A percentile compares a stretch with the other conserved stretches of the same genome.
Conservation (phyloP, 1,139 yeast species). For the Blastobotrys apis region DNA sequence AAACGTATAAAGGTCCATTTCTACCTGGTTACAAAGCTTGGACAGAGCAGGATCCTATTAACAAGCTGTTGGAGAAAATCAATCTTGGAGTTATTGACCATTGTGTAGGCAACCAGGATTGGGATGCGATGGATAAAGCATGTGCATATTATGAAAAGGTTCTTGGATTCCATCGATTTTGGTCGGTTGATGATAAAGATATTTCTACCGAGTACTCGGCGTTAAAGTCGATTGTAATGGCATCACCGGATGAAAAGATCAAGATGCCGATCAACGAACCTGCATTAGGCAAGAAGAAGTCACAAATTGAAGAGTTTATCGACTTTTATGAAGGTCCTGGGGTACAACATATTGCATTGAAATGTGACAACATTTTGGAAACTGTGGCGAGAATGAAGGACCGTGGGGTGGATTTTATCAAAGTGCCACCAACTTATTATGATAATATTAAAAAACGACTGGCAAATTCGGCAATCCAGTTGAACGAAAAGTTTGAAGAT, state of each 20-base stretch:
- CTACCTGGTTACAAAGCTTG: slow-evolving; percentile 50
- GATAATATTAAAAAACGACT: slow-evolving; percentile 45
- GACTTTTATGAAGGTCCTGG: slow-evolving; percentile 78
- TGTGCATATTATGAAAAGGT: slow-evolving; percentile 56
- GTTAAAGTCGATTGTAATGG: slow-evolving; percentile 70
- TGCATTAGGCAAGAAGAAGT: slow-evolving; percentile 56
- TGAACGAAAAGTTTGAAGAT: slow-evolving; percentile 48
- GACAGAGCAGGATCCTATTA: slow-evolving; percentile 23
- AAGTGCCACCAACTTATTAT: slow-evolving; percentile 56
- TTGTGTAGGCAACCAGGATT: slow-evolving; percentile 72
- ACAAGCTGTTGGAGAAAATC: slow-evolving; percentile 36
- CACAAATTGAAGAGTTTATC: slow-evolving; percentile 79
- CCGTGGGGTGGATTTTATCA: slow-evolving; percentile 69
- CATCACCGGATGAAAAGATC: slow-evolving; percentile 58
- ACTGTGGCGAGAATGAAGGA: slow-evolving; percentile 51
- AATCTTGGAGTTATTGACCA: slow-evolving; percentile 55
- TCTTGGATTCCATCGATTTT: slow-evolving; percentile 70
- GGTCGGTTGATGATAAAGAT: slow-evolving; percentile 80
- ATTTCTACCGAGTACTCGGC: slow-evolving; percentile 67
- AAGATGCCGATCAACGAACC: slow-evolving; percentile 88
- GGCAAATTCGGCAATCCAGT: slow-evolving; percentile 37
- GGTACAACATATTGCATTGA: slow-evolving; percentile 73
- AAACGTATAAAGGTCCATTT: slow-evolving; percentile 41
- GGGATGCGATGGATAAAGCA: slow-evolving; percentile 59
- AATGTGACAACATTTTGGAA: slow-evolving; percentile 54